A percentile compares a stretch with the other conserved stretches of the same genome.
These are phyloP conservation scores for Nannochloropsis salina DNA, from an alignment of 108 stramenopile species.

Conservation along the genomic window DNA sequence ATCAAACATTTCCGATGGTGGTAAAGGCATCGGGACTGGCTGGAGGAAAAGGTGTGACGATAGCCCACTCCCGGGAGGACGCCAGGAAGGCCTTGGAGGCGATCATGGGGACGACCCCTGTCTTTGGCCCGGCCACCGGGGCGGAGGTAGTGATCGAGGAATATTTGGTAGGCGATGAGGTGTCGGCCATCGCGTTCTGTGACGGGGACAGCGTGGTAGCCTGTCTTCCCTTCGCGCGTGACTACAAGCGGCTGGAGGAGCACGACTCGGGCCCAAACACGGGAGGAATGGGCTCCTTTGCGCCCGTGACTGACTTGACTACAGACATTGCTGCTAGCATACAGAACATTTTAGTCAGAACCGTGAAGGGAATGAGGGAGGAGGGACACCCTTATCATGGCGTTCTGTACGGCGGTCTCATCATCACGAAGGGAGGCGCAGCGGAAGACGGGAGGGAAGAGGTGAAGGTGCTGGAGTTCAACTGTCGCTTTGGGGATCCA, in stretches of 20 bases:
- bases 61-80: slow-evolving; percentile 73
- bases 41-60: slow-evolving; percentile 88
- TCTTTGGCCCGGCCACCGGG: slow-evolving; percentile 71
- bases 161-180: slow-evolving; percentile 84
- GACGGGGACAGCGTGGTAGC: slow-evolving; percentile 68
- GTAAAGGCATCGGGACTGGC: slow-evolving; percentile 94
- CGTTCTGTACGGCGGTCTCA: slow-evolving; percentile 88
- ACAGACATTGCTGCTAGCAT: slow-evolving; percentile 69
- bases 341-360: slow-evolving; percentile 72
- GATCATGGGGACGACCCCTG: slow-evolving; percentile 79
- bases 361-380: slow-evolving; percentile 80
- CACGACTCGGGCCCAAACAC: slow-evolving; percentile 88
- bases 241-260: slow-evolving; percentile 89
- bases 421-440: slow-evolving; percentile 53
- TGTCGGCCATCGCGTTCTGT: slow-evolving; percentile 82
- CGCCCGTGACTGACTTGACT: slow-evolving; percentile 85
- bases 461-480: slow-evolving; percentile 77
- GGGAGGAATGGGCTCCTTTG: slow-evolving; percentile 95
- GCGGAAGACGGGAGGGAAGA: background rate
- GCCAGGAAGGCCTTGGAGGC: slow-evolving; percentile 75
- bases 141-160: slow-evolving; percentile 90
- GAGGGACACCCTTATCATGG: slow-evolving; percentile 88
- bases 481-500: slow-evolving; percentile 94
- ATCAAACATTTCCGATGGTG: slow-evolving; percentile 72
- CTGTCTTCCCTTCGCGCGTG: slow-evolving; percentile 54